Base-by-base conservation (phyloP, 345 rosid genomes). In the Cardiospermum halicacabum region DNA sequence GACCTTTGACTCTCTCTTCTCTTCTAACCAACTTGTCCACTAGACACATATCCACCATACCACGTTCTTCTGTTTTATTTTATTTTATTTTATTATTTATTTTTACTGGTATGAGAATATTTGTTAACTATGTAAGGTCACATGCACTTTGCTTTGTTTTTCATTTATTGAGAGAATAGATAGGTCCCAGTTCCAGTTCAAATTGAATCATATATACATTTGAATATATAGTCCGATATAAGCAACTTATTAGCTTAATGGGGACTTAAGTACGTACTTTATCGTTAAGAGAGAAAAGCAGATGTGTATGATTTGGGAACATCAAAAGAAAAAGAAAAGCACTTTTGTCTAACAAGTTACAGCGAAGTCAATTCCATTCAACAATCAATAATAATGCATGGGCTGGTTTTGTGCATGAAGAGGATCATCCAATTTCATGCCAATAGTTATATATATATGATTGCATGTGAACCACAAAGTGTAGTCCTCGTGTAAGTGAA, bases 1-100 rank as follows among this genome's bases (percentile, higher is more conserved):
- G 39, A 34, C 39, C n/a, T 8, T 67, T 67, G 75, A 76, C 74
- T 64, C 2, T 6, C 50, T 45, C 19, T 45, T 21, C n/a, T 9
- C 7, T 22, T 45, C 50, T 47, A 9, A 5, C 50, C 47, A 47
- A 47, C 10, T 47, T 47, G 51, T 0, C 51, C 8, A 7, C 51
- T n/a, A 1, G 5, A 2, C 5, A 7, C 48, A 43, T 7, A 0
- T 0, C 7, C 21, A 2, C 18, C 1, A n/a, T n/a, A n/a, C 55
- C 47, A 26, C 27, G 22, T 57, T 50, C 54, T 45, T 16, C 4
- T 25, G 26, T 3, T 18, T 22, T 21, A 42, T 6, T 49, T 6
- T 48, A 7, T 26, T 3, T 34, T 5, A 5, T 5, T 34, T 34
- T 34, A 34, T 34, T 34, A 5, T 7, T 47, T 16, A 34, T 45